Percentiles rank a stretch among this genome's conserved stretches.
Evolutionary conservation across 306 rosid genomes (phyloP).

Genomic region (Prunus padus): DNA sequence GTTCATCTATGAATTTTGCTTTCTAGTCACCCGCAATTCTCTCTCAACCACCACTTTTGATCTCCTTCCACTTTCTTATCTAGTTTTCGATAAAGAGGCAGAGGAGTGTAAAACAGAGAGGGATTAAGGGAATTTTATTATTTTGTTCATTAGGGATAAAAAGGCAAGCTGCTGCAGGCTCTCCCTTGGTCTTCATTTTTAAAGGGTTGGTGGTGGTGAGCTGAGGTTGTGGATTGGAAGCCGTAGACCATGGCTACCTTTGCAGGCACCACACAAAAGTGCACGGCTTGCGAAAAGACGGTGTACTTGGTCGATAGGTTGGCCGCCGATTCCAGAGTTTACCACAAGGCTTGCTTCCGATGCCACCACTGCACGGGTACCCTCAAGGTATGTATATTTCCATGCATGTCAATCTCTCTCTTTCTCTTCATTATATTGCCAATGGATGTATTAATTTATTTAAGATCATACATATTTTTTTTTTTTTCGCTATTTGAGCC

Average conservation of each 20-base stretch:
- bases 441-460: no score
- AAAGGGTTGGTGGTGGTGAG: constrained; percentile 12
- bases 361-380: constrained; percentile 83
- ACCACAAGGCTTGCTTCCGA: constrained; percentile 81
- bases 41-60: constrained; percentile 37
- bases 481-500: background rate
- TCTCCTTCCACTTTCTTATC: background rate
- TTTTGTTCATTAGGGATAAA: background rate
- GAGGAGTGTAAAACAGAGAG: background rate
- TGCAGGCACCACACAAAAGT: constrained; percentile 67
- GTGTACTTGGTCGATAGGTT: constrained; percentile 74
- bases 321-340: constrained; percentile 55
- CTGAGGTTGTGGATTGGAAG: constrained; percentile 8
- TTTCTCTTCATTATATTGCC: background rate
- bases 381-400: constrained; percentile 49
- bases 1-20: constrained; percentile 7
- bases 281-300: constrained; percentile 65
- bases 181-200: background rate
- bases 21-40: constrained; percentile 31
- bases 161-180: background rate
- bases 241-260: constrained; percentile 56
- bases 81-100: constrained; percentile 6
- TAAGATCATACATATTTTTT: no score
- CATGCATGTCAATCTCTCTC: background rate
- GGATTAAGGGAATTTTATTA: background rate